Conservation (phyloP, 2,329 filamentous ascomycete genomes). For the Oidium heveae region DNA sequence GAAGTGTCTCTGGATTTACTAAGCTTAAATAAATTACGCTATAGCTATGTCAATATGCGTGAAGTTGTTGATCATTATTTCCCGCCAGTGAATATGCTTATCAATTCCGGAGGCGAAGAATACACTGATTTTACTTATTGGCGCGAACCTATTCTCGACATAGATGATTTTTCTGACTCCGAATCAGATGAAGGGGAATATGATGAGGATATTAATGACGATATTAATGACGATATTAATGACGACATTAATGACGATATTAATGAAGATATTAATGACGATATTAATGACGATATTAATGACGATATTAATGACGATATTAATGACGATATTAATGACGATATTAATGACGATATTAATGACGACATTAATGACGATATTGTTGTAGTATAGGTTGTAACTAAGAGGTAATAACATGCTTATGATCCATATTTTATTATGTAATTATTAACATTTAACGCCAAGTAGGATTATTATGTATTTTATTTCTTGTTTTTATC, state of each 20-base stretch:
- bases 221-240: conserved; percentile 22
- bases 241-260: conserved; percentile 64
- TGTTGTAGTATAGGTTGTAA: no score
- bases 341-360: conserved; percentile 23
- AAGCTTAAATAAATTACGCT: conserved; percentile 81
- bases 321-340: conserved; percentile 29
- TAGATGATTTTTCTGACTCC: conserved; percentile 73
- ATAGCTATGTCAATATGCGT: conserved; percentile 89
- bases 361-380: no score
- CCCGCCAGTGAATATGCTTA: conserved; percentile 64
- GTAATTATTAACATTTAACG: conserved; percentile 23
- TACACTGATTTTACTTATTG: conserved; percentile 97
- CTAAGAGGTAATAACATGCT: no score
- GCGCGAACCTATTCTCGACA: conserved; percentile 59
- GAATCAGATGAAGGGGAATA: conserved; percentile 36
- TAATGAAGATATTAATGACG: conserved; percentile 31
- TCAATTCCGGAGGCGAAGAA: conserved; percentile 74
- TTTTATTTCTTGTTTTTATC: no score
- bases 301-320: conserved; percentile 25
- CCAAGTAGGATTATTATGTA: no score
- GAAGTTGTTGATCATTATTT: conserved; percentile 98
- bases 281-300: conserved; percentile 23
- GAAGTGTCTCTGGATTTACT: conserved; percentile 82
- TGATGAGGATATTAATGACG: conserved; percentile 26
- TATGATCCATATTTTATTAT: no score